These are phyloP conservation scores for Epicoccum nigrum DNA, from an alignment of 2,329 filamentous ascomycete genomes.

Conservation along the genomic window DNA sequence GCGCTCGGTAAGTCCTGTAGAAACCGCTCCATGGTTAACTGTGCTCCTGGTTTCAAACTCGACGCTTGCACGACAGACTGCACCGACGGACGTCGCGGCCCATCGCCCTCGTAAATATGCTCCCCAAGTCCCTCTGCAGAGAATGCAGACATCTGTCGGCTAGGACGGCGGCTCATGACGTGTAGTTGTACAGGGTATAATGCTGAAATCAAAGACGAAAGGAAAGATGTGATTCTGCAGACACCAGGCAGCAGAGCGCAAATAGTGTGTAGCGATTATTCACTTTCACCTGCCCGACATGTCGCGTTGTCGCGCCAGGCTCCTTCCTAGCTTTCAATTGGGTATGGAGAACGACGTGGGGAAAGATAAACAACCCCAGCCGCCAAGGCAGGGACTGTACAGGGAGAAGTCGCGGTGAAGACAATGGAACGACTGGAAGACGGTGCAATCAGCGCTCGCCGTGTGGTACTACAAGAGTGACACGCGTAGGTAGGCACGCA, in stretches of 20 bases:
- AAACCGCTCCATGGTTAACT: conserved; percentile 52
- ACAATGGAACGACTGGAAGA: conserved; percentile 4
- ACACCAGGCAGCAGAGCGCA: conserved; percentile 6
- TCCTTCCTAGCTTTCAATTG: conserved; percentile 1
- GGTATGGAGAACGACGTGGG: conserved; percentile 9
- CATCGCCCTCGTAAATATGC: conserved; percentile 7
- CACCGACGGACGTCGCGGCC: conserved; percentile 27
- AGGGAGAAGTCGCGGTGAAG: conserved; percentile 18
- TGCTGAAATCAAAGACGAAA: conserved; percentile 7
- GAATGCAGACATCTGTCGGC: conserved; percentile 15
- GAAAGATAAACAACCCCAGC: conserved; percentile 4
- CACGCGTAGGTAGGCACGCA: conserved; percentile 15
- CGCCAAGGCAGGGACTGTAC: conserved; percentile 11
- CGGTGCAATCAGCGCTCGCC: conserved; percentile 18
- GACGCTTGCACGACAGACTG: conserved; percentile 28
- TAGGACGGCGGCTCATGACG: conserved; percentile 16
- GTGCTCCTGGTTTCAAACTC: conserved; percentile 46
- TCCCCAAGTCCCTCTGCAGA: conserved; percentile 19
- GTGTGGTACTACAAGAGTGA: conserved; percentile 47
- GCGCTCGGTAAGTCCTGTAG: conserved; percentile 51
- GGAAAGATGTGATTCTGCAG: conserved; percentile 1
- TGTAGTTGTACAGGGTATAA: conserved; percentile 43
- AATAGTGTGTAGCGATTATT: background rate
- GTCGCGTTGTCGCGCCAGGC: conserved; percentile 12
- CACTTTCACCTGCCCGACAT: conserved; percentile 11